phyloP scores from a whole-genome alignment of 139 green algal genomes.

The Chlorella sorokiniana region DNA sequence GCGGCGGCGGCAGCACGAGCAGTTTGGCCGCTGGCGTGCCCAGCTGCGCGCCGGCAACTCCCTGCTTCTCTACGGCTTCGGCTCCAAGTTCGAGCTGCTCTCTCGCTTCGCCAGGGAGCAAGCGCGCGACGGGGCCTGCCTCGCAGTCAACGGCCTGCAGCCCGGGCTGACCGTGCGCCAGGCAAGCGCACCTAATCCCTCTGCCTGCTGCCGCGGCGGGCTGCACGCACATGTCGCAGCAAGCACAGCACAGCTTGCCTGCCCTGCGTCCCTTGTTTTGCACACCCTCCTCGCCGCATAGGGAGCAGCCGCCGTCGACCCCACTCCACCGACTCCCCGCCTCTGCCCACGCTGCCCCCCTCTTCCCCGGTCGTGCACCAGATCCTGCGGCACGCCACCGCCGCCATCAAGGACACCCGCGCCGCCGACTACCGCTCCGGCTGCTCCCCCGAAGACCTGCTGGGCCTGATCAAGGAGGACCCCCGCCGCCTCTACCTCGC shows the following conservation, averaged over 20 bases:
- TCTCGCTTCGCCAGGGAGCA: constrained; percentile 61
- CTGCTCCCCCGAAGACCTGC: constrained; percentile 22
- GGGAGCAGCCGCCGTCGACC: background rate
- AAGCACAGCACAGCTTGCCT: too few species aligned
- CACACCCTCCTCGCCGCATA: background rate
- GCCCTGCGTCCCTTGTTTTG: too few species aligned
- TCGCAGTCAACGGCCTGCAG: constrained; percentile 62
- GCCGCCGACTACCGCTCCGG: background rate
- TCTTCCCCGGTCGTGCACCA: background rate
- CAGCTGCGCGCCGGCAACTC: constrained; percentile 55
- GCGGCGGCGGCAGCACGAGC: background rate
- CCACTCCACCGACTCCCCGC: background rate
- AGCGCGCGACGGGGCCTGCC: constrained; percentile 42
- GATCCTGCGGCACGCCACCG: background rate
- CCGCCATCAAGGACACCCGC: background rate
- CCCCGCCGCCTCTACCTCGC: constrained; percentile 71
- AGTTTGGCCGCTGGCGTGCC: constrained; percentile 19
- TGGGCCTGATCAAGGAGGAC: constrained; percentile 34
- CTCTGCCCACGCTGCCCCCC: background rate
- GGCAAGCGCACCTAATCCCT: background rate
- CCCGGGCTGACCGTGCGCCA: constrained; percentile 55
- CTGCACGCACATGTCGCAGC: background rate
- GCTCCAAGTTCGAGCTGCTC: constrained; percentile 80
- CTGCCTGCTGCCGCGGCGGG: background rate
- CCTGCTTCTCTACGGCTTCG: constrained; percentile 87